Conservation (phyloP, 306 rosid genomes). For the Myrica gale region DNA sequence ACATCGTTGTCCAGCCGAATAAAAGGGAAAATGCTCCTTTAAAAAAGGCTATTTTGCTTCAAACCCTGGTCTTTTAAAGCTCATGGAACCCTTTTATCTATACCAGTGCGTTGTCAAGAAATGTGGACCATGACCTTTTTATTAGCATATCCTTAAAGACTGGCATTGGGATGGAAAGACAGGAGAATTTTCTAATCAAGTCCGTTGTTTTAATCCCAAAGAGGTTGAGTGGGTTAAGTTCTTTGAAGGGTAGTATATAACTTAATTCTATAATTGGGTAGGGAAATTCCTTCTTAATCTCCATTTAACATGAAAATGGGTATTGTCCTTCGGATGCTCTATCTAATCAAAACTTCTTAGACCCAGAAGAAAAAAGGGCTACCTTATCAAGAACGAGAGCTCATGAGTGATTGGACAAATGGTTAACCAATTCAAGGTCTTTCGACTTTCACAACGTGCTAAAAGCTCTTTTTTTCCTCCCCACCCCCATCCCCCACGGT, state of each 20-base stretch:
- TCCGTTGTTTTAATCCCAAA: slow-evolving; percentile 30
- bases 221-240: slow-evolving; percentile 18
- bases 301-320: neutral
- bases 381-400: slow-evolving; percentile 3
- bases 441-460: neutral
- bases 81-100: slow-evolving; percentile 22
- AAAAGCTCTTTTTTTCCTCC: too few relatives aligned
- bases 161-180: slow-evolving; percentile 35
- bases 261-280: slow-evolving; percentile 26
- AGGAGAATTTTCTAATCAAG: slow-evolving; percentile 21
- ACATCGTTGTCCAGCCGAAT: slow-evolving; percentile 24
- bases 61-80: slow-evolving; percentile 18
- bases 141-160: slow-evolving; percentile 26
- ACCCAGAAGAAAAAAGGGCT: too few relatives aligned
- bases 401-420: slow-evolving; percentile 7
- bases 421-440: neutral
- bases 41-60: slow-evolving; percentile 9
- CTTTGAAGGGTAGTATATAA: slow-evolving; percentile 15
- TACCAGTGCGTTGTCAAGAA: slow-evolving; percentile 49
- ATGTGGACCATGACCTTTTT: slow-evolving; percentile 42
- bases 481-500: too few relatives aligned
- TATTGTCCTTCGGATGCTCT: neutral
- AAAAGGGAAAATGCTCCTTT: slow-evolving; percentile 6
- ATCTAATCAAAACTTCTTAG: neutral
- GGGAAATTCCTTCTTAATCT: slow-evolving; percentile 21